These are phyloP conservation scores for Ceratocystis smalleyi DNA, from an alignment of 2,329 filamentous ascomycete species.

Conservation along the genomic window DNA sequence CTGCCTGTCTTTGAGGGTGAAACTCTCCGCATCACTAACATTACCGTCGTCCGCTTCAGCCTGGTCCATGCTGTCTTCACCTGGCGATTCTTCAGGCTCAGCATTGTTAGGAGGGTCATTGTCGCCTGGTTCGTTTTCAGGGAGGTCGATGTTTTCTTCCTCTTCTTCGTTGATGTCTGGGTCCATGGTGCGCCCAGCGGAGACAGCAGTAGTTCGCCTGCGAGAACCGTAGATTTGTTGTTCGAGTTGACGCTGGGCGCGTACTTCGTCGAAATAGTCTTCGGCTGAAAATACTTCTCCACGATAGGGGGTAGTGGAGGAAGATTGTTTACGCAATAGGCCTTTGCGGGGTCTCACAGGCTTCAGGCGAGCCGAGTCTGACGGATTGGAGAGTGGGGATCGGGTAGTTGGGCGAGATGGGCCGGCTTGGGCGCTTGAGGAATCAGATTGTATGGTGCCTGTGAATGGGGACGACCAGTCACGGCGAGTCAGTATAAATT, in stretches of 20 bases:
- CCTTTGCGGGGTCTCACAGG: conserved; percentile 30
- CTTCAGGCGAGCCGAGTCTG: conserved; percentile 44
- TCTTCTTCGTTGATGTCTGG: conserved; percentile 29
- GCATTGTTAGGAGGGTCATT: conserved; percentile 19
- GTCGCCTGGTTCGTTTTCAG: conserved; percentile 19
- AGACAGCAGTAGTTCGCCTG: conserved; percentile 23
- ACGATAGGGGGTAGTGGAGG: conserved; percentile 56
- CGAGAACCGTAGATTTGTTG: conserved; percentile 23
- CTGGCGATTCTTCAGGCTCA: conserved; percentile 22
- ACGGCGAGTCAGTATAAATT: conserved; percentile 8
- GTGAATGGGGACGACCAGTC: not conserved
- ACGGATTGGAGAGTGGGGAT: conserved; percentile 32
- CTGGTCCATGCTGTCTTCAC: conserved; percentile 33
- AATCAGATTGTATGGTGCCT: conserved; percentile 26
- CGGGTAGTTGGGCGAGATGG: conserved; percentile 27
- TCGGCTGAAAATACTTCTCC: conserved; percentile 83
- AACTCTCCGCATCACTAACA: conserved; percentile 87
- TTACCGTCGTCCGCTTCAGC: conserved; percentile 51
- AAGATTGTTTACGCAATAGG: conserved; percentile 58
- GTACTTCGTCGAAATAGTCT: conserved; percentile 68
- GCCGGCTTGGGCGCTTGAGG: conserved; percentile 28
- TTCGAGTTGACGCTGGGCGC: conserved; percentile 43
- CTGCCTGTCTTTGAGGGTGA: conserved; percentile 91
- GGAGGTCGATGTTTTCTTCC: conserved; percentile 19
- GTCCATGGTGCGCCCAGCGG: conserved; percentile 22